Percentiles rank a stretch among this genome's conserved stretches.
Evolutionary conservation across 1,139 yeast genomes (phyloP).

Genomic region (Yamadazyma taylorii): DNA sequence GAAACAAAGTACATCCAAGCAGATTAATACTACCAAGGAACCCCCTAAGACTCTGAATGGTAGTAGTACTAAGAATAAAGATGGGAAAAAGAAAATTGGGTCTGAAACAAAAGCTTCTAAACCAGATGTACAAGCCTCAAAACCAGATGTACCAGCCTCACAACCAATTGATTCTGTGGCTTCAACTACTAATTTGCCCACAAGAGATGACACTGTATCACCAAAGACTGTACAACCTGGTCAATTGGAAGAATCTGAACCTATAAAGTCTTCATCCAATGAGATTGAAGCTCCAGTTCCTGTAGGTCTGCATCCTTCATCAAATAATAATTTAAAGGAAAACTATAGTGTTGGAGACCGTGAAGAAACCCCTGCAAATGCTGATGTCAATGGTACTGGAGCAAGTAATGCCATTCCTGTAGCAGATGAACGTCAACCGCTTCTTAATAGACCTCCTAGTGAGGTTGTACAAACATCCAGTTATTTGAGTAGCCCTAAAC

Average conservation of each 20-base stretch:
- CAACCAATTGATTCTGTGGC: no score
- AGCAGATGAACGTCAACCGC: constrained; percentile 13
- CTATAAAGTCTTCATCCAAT: neutral
- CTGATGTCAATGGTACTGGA: constrained; percentile 1
- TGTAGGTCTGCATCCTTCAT: neutral
- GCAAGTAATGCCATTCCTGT: constrained; percentile 8
- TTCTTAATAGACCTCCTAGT: constrained; percentile 5
- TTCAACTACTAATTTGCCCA: neutral
- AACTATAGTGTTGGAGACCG: neutral
- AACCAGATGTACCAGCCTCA: neutral
- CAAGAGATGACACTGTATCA: constrained; percentile 1
- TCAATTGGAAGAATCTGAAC: neutral
- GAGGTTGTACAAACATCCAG: constrained; percentile 5
- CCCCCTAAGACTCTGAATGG: no score
- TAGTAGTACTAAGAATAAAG: neutral
- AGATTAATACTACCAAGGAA: no score
- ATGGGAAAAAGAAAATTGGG: constrained; percentile 1
- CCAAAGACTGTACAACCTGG: neutral
- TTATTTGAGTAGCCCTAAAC: constrained; percentile 17
- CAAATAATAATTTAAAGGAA: neutral
- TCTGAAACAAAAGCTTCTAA: neutral
- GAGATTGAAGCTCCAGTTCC: constrained; percentile 1
- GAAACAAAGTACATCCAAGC: constrained; percentile 1
- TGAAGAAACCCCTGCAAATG: no score
- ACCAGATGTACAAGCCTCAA: neutral